Percentiles rank a stretch among this genome's conserved stretches.
Conservation (phyloP, 2,329 filamentous ascomycete genomes). For the Truncatella angustata region DNA sequence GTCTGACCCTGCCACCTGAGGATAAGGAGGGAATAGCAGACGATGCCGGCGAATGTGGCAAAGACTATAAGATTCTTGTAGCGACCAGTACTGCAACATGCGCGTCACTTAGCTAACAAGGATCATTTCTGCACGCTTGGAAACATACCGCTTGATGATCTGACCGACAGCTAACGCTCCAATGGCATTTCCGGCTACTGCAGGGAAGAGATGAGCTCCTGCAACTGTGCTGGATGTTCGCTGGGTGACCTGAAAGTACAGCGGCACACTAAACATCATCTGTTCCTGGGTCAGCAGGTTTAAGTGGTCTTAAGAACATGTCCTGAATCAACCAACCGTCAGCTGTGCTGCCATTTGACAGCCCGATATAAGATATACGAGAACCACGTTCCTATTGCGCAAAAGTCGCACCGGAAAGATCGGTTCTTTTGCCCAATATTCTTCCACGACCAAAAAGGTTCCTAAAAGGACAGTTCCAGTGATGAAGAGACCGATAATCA, state of each 20-base stretch:
- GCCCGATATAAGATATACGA: slow-evolving; percentile 49
- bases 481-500: slow-evolving; percentile 29
- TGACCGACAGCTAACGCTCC: slow-evolving; percentile 64
- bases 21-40: slow-evolving; percentile 51
- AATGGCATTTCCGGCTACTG: slow-evolving; percentile 64
- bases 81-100: slow-evolving; percentile 48
- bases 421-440: slow-evolving; percentile 48
- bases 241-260: slow-evolving; percentile 68
- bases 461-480: slow-evolving; percentile 25
- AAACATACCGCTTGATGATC: slow-evolving; percentile 49
- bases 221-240: slow-evolving; percentile 56
- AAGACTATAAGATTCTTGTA: slow-evolving; percentile 56
- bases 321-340: slow-evolving; percentile 45
- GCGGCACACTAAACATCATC: slow-evolving; percentile 64
- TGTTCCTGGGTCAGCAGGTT: slow-evolving; percentile 20
- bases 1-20: slow-evolving; percentile 61
- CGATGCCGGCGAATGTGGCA: slow-evolving; percentile 46
- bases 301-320: too few relatives aligned
- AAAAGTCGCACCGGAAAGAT: slow-evolving; percentile 59
- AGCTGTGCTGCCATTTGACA: slow-evolving; percentile 58
- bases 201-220: slow-evolving; percentile 61
- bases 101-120: not conserved
- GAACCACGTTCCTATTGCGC: slow-evolving; percentile 47
- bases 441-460: slow-evolving; percentile 36
- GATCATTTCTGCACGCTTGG: not conserved